Evolutionary conservation across 257 asterid genomes (phyloP).

Genomic region (Hygrophila difformis): DNA sequence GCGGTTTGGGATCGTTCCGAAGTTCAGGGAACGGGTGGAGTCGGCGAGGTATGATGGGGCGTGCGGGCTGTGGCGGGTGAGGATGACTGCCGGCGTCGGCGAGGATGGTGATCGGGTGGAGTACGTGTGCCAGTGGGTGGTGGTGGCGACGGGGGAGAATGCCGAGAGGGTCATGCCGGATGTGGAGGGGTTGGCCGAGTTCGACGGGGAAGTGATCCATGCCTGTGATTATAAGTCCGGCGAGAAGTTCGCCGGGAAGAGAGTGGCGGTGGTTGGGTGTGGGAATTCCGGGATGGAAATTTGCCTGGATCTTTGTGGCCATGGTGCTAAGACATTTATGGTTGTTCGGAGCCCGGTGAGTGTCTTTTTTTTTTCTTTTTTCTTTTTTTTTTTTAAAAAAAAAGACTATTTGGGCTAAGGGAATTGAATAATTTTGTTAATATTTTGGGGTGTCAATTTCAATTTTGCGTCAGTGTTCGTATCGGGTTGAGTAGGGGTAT

Average conservation of each 20-base stretch:
- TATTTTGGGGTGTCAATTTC: not conserved
- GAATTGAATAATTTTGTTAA: too few species aligned
- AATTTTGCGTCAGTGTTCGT: too few species aligned
- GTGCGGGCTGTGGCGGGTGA: constrained; percentile 44
- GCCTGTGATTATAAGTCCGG: constrained; percentile 59
- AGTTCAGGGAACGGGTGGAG: constrained; percentile 43
- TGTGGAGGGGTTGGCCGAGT: constrained; percentile 44
- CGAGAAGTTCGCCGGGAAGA: constrained; percentile 38
- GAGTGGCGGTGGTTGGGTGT: constrained; percentile 52
- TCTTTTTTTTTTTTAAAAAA: not conserved
- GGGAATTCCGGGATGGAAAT: constrained; percentile 76
- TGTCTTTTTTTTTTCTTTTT: not conserved
- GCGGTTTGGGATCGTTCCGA: constrained; percentile 40
- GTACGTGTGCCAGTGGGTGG: constrained; percentile 59
- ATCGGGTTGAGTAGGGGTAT: too few species aligned
- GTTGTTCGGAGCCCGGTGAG: constrained; percentile 62
- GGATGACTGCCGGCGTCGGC: constrained; percentile 18
- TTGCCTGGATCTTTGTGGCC: constrained; percentile 58
- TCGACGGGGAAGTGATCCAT: constrained; percentile 49
- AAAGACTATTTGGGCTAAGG: too few species aligned
- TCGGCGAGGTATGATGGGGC: constrained; percentile 56
- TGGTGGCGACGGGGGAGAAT: constrained; percentile 67
- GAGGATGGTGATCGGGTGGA: constrained; percentile 48
- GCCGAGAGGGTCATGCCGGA: constrained; percentile 51
- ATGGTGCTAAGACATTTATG: constrained; percentile 48